phyloP scores from a whole-genome alignment of 345 rosid genomes.

The Rubroshorea leprosula region DNA sequence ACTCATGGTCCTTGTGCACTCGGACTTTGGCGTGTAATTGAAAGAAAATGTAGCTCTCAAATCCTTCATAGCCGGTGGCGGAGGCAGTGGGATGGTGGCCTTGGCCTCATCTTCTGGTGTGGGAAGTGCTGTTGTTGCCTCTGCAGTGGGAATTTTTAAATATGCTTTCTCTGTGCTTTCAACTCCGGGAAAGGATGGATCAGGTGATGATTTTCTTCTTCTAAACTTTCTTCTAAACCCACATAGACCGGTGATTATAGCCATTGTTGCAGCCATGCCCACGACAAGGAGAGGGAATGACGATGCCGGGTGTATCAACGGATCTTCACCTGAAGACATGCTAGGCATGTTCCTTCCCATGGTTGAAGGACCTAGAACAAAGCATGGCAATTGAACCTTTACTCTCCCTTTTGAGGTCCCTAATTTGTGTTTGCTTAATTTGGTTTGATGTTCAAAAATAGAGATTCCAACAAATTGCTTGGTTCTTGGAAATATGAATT shows the following conservation, averaged over 20 bases:
- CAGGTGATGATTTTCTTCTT: conserved; percentile 16
- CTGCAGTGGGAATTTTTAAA: neutral
- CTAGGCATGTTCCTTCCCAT: conserved; percentile 40
- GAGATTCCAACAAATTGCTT: neutral
- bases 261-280: conserved; percentile 27
- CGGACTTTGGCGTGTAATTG: conserved; percentile 15
- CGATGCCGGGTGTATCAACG: conserved; percentile 7
- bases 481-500: neutral
- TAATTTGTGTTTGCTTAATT: neutral
- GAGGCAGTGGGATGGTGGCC: conserved; percentile 25
- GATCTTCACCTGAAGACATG: conserved; percentile 15
- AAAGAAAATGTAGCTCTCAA: conserved; percentile 25
- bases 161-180: neutral
- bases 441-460: neutral
- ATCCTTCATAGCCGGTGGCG: conserved; percentile 39
- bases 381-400: neutral
- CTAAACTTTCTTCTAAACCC: conserved; percentile 29
- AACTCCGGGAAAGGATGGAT: neutral
- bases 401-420: neutral
- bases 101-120: neutral
- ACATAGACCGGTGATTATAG: conserved; percentile 40
- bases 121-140: neutral
- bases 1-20: conserved; percentile 21
- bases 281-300: conserved; percentile 20
- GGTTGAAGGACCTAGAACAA: neutral